These are phyloP conservation scores for Pseudogymnoascus sp. DNA, from an alignment of 2,329 filamentous ascomycete species.

Conservation along the genomic window DNA sequence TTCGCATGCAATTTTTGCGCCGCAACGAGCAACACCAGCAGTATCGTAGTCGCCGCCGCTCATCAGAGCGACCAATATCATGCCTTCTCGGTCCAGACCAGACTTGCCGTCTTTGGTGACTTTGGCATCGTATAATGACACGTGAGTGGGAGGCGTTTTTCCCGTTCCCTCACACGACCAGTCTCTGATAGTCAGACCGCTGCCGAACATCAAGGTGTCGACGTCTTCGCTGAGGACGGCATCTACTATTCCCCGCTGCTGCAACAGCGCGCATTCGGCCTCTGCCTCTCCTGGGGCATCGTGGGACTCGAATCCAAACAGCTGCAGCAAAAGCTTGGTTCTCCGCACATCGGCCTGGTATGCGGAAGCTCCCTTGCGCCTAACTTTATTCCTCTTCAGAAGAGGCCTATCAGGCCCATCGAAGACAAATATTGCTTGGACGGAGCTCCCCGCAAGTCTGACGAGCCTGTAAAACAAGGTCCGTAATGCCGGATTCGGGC, in stretches of 20 bases:
- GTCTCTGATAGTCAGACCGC: conserved; percentile 66
- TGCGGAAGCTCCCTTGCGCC: conserved; percentile 54
- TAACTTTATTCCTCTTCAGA: conserved; percentile 80
- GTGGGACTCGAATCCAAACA: conserved; percentile 79
- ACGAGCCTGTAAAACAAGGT: conserved; percentile 89
- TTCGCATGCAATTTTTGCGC: conserved; percentile 80
- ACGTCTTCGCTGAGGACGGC: conserved; percentile 94
- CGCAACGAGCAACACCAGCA: conserved; percentile 79
- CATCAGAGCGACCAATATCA: conserved; percentile 90
- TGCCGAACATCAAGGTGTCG: conserved; percentile 96
- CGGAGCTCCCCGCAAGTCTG: conserved; percentile 65
- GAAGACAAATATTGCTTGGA: conserved; percentile 84
- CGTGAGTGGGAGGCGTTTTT: conserved; percentile 69
- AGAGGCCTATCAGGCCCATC: conserved; percentile 77
- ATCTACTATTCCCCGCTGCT: conserved; percentile 76
- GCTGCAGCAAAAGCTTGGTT: conserved; percentile 72
- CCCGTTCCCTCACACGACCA: conserved; percentile 67
- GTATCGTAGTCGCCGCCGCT: conserved; percentile 93
- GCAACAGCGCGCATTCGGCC: conserved; percentile 85
- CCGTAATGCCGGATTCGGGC: conserved; percentile 79
- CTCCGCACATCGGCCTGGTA: conserved; percentile 50
- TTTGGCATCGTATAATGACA: conserved; percentile 67
- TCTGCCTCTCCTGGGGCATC: conserved; percentile 92
- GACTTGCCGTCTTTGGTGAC: conserved; percentile 40
- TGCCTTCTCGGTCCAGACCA: conserved; percentile 73